Percentiles rank a stretch among this genome's conserved stretches.
phyloP scores from a whole-genome alignment of 805 yeast species.

The Danielia oregonensis region DNA sequence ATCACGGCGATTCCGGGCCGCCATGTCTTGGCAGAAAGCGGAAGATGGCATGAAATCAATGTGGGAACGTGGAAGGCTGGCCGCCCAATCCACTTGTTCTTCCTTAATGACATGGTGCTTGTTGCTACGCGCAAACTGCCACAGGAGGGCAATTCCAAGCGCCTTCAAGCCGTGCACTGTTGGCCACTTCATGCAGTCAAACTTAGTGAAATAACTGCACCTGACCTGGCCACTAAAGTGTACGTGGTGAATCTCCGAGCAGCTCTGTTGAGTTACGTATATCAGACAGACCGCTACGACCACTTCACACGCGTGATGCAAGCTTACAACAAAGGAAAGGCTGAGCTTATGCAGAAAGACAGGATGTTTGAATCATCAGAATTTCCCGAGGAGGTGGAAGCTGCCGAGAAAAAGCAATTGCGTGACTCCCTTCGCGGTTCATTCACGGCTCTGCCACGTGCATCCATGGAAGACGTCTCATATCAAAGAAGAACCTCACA shows the following conservation, averaged over 20 bases:
- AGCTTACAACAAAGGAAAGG: constrained; percentile 58
- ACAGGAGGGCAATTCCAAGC: constrained; percentile 27
- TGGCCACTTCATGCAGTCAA: constrained; percentile 68
- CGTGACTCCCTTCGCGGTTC: constrained; percentile 13
- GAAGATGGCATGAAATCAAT: constrained; percentile 83
- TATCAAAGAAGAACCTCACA: constrained; percentile 12
- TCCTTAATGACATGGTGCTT: constrained; percentile 72
- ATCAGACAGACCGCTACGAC: constrained; percentile 57
- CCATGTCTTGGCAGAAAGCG: constrained; percentile 74
- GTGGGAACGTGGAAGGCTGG: constrained; percentile 80
- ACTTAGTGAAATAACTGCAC: constrained; percentile 36
- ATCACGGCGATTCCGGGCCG: constrained; percentile 75
- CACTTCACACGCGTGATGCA: constrained; percentile 53
- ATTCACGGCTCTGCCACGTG: constrained; percentile 4
- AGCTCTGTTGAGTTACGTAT: constrained; percentile 49
- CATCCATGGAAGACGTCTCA: constrained; percentile 7
- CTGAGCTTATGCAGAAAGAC: constrained; percentile 40
- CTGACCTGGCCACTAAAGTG: constrained; percentile 16
- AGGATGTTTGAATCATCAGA: constrained; percentile 19
- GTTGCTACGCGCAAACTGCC: constrained; percentile 58
- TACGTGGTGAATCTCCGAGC: constrained; percentile 45
- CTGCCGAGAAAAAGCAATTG: constrained; percentile 41
- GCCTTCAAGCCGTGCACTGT: constrained; percentile 68
- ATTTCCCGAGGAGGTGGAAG: not conserved
- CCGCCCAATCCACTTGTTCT: constrained; percentile 69